Evolutionary conservation across 495 filamentous ascomycete genomes (phyloP), one percentile per base, ranked within the genome.

Genomic region (Aspergillus nanangensis): DNA sequence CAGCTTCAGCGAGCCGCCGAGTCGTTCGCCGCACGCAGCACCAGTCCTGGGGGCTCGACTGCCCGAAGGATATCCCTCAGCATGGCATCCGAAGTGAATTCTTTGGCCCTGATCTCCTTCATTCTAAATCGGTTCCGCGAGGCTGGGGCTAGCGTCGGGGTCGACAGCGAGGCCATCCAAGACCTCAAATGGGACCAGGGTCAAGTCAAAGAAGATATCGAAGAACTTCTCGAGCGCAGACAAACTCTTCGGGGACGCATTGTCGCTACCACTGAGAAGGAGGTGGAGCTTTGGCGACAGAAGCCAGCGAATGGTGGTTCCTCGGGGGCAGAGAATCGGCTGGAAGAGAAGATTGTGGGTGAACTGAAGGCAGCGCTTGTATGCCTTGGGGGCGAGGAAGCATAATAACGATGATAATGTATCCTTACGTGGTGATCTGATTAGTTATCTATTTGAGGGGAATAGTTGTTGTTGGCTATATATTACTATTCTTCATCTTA

Each of bases 1-100:
- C 81, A 94, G 29, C 77, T 96, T 8, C 58, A 57, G 17, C 76
- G 83, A 4, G 79, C 80, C 10, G 69, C 79, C 4, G 76, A 80
- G 29, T 74, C 82, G 4, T 80, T 94, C 51, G 71, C 74, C 23
- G 70, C 75, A 8, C 75, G 71, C 13, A 62, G 66, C 17, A 51
- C 67, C 4, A 46, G 14, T 48, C 62, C n/a, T 56, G 66, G 4
- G 62, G 49, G 38, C 63, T 72, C 7, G n/a, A 47, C 60, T 11
- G 42, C 57, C 24, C 69, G 62, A 23, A 77, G 72, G 50, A 78
- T 96, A 44, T 83, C 82, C 21, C 75, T 92, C 1, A 70, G 79
- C 39, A 79, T 86, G 53, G 79, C 83, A 22, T 80, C 79, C 0
- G 90, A 96, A 67, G 76, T 82, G 4, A 85, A 92, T 55, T 83